Evolutionary conservation across 768 basidiomycete species (phyloP).

Genomic region (Rubroboletus satanas): DNA sequence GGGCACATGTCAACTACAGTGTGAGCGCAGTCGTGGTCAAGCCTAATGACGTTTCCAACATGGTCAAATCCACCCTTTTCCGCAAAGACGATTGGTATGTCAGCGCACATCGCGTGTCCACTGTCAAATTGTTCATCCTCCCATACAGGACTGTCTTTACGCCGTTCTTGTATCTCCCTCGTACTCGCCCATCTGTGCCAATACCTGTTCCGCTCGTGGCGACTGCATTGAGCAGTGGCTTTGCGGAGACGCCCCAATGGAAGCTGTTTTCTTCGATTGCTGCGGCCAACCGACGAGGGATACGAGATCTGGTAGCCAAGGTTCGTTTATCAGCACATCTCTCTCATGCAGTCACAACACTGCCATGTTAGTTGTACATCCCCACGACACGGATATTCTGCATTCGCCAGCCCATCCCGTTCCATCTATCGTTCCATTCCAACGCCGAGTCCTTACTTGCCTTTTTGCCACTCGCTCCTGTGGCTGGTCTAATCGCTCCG

Average conservation of each 20-base stretch:
- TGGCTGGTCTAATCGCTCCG: slow-evolving; percentile 26
- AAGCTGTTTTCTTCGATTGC: slow-evolving; percentile 41
- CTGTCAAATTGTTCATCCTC: not conserved
- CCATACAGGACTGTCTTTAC: slow-evolving; percentile 49
- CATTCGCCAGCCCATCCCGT: slow-evolving; percentile 58
- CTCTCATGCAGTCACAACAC: not conserved
- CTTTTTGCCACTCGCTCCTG: slow-evolving; percentile 59
- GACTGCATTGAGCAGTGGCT: slow-evolving; percentile 34
- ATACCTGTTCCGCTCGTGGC: slow-evolving; percentile 44
- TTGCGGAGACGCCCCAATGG: slow-evolving; percentile 49
- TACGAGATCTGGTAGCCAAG: slow-evolving; percentile 38
- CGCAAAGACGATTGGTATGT: slow-evolving; percentile 54
- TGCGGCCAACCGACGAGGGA: slow-evolving; percentile 33
- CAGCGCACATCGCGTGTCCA: not conserved
- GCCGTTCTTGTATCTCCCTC: slow-evolving; percentile 62
- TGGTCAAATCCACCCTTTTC: slow-evolving; percentile 51
- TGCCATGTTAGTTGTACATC: slow-evolving; percentile 40
- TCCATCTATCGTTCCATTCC: slow-evolving; percentile 59
- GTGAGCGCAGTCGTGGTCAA: slow-evolving; percentile 52
- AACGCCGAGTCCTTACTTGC: slow-evolving; percentile 52
- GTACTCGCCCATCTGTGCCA: slow-evolving; percentile 54
- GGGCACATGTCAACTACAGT: slow-evolving; percentile 60
- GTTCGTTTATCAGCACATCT: slow-evolving; percentile 14
- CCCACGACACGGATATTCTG: slow-evolving; percentile 60
- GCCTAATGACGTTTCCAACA: slow-evolving; percentile 39